Base-by-base conservation (phyloP, 2,329 filamentous ascomycete genomes). In the Alternaria longipes region DNA sequence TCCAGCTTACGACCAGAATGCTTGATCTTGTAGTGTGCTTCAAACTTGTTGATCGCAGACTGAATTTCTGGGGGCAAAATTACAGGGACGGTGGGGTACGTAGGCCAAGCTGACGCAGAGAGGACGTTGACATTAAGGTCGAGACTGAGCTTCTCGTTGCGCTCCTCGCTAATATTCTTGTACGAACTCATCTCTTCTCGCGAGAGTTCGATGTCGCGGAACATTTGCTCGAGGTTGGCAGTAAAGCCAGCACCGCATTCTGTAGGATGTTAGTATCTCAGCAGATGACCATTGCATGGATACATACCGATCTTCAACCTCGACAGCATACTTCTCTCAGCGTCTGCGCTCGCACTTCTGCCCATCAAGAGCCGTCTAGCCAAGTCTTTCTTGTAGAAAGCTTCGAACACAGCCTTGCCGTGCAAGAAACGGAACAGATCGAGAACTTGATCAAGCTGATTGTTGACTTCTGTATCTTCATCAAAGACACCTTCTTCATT, bases 381-480 rank as follows among this genome's bases (percentile, higher is more conserved):
- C 52, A 99, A 85, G 74, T 98, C 95, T 73, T 95, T 97, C 83
- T 99, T 99, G 86, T 99, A 99, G 77, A 99, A 99, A 1, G 95
- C 94, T 77, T 99, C 95, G 65, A 99, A 99, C 0, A 97, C 92
- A 56, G 96, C 94, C 78, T 99, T 99, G 67, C 95, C 95, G 74
- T 98, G 90, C 34, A 99, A 92, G 78, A 98, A 98, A 5, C 96
- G 89, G 85, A 99, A 99, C 5, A 99, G 84, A 77, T 98, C 94
- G 3, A 99, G 84, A 0, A 92, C 94, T 74, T 96, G 91, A 70
- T 99, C 94, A 11, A 99, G 85, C 76, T 98, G 95, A 38, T 91
- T 88, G 73, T 97, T 93, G 60, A 99, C 87, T 78, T 97, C 93
- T 0, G 91, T 90, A 76, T 98, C 94, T 76, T 99, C 94, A 70